Evolutionary conservation across 345 rosid genomes (phyloP), one percentile per base, ranked within the genome.

Genomic region (Citrus medica): DNA sequence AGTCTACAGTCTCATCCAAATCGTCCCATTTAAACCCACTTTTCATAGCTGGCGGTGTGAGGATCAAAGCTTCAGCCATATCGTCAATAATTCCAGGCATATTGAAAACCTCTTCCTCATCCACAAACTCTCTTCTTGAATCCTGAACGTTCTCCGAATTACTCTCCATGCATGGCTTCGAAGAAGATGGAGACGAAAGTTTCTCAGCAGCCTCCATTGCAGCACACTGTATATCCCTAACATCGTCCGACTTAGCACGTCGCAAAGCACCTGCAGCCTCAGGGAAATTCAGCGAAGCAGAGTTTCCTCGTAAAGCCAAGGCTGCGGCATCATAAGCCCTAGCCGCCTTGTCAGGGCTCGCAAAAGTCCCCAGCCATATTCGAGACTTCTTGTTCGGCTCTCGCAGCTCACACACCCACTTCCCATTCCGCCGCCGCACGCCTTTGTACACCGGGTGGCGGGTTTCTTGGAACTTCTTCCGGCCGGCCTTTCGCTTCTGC

Each of bases 321-420:
- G 86, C 90, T 1, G 90, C 90, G 13, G 72, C 87, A 33, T 87
- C 92, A 30, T 89, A 79, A 21, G 90, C 92, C 83, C 83, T 82
- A 48, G 91, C 93, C 0, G 91, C 89, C 80, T 76, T 81, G 21
- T 79, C 84, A 0, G 90, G 89, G 17, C 78, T 33, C 9, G 82
- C 27, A 81, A 89, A 89, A 7, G 92, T 87, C 64, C 92, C 92
- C 1, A 87, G 61, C 90, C 92, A 89, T 16, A 87, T 77, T 5
- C 92, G 75, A 10, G 85, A 75, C 82, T 82, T 80, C 68, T 79
- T 81, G 46, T 67, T 70, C 0, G 87, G 90, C 27, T 86, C 81
- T 40, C 90, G 82, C n/a, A 87, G 63, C 82, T 89, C 89, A n/a
- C 82, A 80, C 17, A 89, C 92, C 93, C 93, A 89, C 78, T 89